Evolutionary conservation across 768 basidiomycete genomes (phyloP).

Genomic region (Hygrocybe coccinea): DNA sequence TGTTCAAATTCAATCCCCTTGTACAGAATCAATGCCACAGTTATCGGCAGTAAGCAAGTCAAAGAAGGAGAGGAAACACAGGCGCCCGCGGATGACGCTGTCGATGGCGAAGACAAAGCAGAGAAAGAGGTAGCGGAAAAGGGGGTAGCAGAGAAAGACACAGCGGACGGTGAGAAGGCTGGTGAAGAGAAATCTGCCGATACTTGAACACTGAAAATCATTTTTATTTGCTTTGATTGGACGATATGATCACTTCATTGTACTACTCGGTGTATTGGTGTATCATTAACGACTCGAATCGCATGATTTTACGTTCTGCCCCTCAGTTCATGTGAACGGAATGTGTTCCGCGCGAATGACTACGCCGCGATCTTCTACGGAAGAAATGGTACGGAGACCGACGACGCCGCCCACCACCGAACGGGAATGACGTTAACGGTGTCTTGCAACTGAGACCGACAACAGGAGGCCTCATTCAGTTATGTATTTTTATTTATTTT

Average conservation of each 20-base stretch:
- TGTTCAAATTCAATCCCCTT: constrained; percentile 1
- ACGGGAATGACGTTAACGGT: constrained; percentile 61
- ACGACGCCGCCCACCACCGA: constrained; percentile 79
- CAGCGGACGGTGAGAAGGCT: background rate
- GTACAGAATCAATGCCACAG: constrained; percentile 69
- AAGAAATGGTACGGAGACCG: constrained; percentile 54
- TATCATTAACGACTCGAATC: too few relatives aligned
- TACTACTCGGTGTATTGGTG: too few relatives aligned
- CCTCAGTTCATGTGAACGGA: too few relatives aligned
- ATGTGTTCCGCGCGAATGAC: too few relatives aligned
- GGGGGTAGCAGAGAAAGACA: constrained; percentile 11
- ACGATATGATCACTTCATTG: too few relatives aligned
- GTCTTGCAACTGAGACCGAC: constrained; percentile 66
- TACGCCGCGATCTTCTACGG: constrained; percentile 72
- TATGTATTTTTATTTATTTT: too few relatives aligned
- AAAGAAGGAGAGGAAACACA: constrained; percentile 36
- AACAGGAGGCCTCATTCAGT: constrained; percentile 52
- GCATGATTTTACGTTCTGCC: too few relatives aligned
- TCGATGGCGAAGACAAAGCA: constrained; percentile 25
- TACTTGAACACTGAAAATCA: too few relatives aligned
- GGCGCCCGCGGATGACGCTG: constrained; percentile 16
- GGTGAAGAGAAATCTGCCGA: too few relatives aligned
- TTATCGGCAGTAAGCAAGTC: constrained; percentile 61
- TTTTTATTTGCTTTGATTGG: too few relatives aligned
- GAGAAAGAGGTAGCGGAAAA: background rate